Conservation (phyloP, 2,329 filamentous ascomycete species). For the Trichoderma brevicompactum region DNA sequence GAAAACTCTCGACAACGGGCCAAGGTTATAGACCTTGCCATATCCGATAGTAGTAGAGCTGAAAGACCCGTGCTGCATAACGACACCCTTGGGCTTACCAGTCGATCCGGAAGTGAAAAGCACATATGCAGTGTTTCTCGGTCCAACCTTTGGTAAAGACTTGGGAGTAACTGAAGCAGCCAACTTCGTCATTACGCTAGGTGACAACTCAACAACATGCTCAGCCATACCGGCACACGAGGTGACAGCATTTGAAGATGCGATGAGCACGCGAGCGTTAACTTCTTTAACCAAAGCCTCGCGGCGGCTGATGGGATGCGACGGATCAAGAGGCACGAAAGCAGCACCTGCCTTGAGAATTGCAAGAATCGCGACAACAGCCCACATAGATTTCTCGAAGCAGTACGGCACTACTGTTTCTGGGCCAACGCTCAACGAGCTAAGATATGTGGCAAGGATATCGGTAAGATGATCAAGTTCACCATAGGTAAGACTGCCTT, state of each 20-base stretch:
- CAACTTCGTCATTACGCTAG: not conserved
- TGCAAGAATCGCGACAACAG: conserved; percentile 34
- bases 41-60: conserved; percentile 16
- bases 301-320: conserved; percentile 25
- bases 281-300: conserved; percentile 26
- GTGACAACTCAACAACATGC: conserved; percentile 16
- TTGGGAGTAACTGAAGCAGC: not conserved
- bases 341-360: conserved; percentile 38
- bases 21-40: conserved; percentile 12
- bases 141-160: not conserved
- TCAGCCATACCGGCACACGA: conserved; percentile 12
- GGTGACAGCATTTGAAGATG: conserved; percentile 6
- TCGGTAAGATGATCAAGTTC: conserved; percentile 23
- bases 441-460: conserved; percentile 23
- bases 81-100: conserved; percentile 27
- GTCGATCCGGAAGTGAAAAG: conserved; percentile 26
- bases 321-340: conserved; percentile 37
- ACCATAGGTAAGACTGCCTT: conserved; percentile 22
- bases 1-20: not conserved
- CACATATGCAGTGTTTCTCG: conserved; percentile 22
- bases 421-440: conserved; percentile 34
- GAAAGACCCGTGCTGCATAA: conserved; percentile 24
- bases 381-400: conserved; percentile 34
- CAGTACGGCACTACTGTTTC: conserved; percentile 32
- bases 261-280: conserved; percentile 27